Conservation (phyloP, 306 rosid genomes). For the Malus sieversii region DNA sequence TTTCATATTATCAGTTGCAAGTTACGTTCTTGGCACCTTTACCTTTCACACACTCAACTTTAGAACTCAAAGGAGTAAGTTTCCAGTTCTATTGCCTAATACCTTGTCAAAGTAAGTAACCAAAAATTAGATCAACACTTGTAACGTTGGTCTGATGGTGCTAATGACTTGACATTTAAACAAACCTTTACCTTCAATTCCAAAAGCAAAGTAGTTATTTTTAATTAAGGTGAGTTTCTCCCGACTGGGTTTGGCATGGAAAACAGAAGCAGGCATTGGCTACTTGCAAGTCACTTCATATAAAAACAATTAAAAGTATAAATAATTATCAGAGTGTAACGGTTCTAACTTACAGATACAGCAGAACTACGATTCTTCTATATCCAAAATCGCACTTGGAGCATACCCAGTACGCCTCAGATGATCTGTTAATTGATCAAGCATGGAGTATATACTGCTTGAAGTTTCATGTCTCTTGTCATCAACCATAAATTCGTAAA, state of each 20-base stretch:
- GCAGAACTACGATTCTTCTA: conserved; percentile 17
- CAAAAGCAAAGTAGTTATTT: not conserved
- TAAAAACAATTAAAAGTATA: too few relatives aligned
- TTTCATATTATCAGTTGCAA: not conserved
- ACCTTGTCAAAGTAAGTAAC: not conserved
- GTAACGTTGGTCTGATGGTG: not conserved
- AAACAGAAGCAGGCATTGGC: not conserved
- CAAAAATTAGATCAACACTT: not conserved
- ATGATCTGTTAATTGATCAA: conserved; percentile 58
- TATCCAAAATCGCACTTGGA: conserved; percentile 5
- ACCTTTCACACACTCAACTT: not conserved
- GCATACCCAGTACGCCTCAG: conserved; percentile 26
- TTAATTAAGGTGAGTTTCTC: not conserved
- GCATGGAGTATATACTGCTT: conserved; percentile 23
- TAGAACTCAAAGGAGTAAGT: not conserved
- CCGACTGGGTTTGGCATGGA: not conserved
- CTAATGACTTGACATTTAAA: not conserved
- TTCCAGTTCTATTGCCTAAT: not conserved
- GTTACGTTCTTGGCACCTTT: not conserved
- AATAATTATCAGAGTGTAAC: not conserved
- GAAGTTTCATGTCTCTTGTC: conserved; percentile 38
- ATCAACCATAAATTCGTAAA: conserved; percentile 45
- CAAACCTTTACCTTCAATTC: not conserved
- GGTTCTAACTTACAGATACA: not conserved
- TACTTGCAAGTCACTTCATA: not conserved